Evolutionary conservation across 2,329 filamentous ascomycete species (phyloP).

Genomic region (Penicillium concentricum): DNA sequence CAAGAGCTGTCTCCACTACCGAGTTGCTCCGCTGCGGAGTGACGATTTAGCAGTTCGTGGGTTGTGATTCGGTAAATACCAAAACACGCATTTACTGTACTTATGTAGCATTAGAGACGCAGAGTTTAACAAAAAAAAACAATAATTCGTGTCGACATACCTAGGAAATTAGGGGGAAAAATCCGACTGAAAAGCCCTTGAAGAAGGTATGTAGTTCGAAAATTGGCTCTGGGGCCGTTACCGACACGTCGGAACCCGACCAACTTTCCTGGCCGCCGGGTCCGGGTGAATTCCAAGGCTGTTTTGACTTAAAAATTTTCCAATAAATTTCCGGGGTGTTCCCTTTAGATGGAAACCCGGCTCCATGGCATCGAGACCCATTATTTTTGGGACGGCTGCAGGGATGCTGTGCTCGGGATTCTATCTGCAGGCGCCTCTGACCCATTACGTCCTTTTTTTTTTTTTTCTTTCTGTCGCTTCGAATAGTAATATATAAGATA

Average conservation of each 20-base stretch:
- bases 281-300: slow-evolving; percentile 9
- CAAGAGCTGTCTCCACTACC: not conserved
- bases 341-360: slow-evolving; percentile 18
- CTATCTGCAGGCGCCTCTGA: not conserved
- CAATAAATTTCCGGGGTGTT: slow-evolving; percentile 15
- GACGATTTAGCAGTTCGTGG: not conserved
- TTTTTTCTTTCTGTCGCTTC: not conserved
- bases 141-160: no score
- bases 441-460: not conserved
- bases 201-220: not conserved
- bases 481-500: not conserved
- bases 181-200: not conserved
- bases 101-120: not conserved
- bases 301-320: slow-evolving; percentile 16
- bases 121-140: not conserved
- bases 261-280: slow-evolving; percentile 22
- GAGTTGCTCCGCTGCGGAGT: not conserved
- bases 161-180: not conserved
- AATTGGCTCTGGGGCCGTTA: slow-evolving; percentile 20
- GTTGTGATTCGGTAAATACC: not conserved
- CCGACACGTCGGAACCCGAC: slow-evolving; percentile 24
- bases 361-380: slow-evolving; percentile 13
- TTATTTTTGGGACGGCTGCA: slow-evolving; percentile 13
- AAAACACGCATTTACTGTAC: not conserved
- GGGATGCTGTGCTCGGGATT: slow-evolving; percentile 3